These are phyloP conservation scores for Ustilago crameri DNA, from an alignment of 1,284 basidiomycete species.

Conservation along the genomic window DNA sequence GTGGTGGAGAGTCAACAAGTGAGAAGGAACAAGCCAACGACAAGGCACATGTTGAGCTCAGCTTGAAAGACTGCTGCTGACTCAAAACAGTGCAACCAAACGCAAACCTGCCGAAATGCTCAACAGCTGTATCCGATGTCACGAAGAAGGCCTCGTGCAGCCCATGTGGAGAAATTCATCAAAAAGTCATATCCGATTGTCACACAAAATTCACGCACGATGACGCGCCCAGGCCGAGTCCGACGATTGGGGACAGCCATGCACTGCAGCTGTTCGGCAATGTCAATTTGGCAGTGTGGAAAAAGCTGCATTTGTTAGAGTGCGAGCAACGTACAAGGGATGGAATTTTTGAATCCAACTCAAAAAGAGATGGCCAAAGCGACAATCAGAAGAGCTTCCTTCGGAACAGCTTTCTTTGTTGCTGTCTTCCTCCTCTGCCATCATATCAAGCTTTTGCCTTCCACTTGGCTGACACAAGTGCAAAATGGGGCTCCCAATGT, in stretches of 20 bases:
- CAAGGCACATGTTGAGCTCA: neutral
- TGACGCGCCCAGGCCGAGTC: too few relatives aligned
- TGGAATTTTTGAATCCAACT: too few relatives aligned
- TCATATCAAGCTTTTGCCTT: neutral
- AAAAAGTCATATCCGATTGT: too few relatives aligned
- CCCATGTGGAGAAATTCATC: slow-evolving; percentile 5
- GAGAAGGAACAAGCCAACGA: neutral
- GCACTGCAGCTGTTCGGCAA: neutral
- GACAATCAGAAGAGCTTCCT: neutral
- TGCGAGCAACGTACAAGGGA: too few relatives aligned
- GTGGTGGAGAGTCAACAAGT: neutral
- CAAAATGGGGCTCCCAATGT: slow-evolving; percentile 48
- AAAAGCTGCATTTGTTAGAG: too few relatives aligned
- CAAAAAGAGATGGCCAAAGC: slow-evolving; percentile 1
- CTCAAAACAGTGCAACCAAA: too few relatives aligned
- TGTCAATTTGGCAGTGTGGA: too few relatives aligned
- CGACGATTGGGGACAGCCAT: neutral
- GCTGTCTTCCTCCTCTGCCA: slow-evolving; percentile 4
- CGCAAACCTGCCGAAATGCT: too few relatives aligned
- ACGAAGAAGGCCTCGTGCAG: neutral
- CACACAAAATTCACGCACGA: too few relatives aligned
- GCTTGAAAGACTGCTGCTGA: slow-evolving; percentile 5
- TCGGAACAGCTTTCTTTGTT: neutral
- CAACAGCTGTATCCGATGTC: slow-evolving; percentile 1
- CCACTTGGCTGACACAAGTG: neutral